phyloP scores from a whole-genome alignment of 2,329 filamentous ascomycete species.

The Hawksworthiomyces lignivorus region DNA sequence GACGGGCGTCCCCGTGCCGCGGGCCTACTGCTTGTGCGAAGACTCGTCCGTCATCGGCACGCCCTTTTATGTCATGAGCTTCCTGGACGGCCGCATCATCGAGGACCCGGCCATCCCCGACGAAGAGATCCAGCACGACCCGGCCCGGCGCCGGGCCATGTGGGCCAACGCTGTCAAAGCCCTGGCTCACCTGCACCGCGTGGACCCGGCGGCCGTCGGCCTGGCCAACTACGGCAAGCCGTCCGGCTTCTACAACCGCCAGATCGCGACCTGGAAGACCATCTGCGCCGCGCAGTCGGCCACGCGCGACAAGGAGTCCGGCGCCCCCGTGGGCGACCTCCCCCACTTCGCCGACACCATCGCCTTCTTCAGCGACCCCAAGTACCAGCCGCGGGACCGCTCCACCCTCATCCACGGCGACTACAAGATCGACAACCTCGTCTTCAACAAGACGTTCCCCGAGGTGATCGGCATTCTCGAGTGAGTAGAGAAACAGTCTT shows the following conservation, averaged over 20 bases:
- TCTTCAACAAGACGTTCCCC: slow-evolving; percentile 84
- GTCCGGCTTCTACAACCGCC: slow-evolving; percentile 74
- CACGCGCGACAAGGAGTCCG: slow-evolving; percentile 68
- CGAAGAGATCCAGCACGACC: slow-evolving; percentile 28
- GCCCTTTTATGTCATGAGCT: slow-evolving; percentile 96
- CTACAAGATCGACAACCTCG: slow-evolving; percentile 88
- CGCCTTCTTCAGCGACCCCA: slow-evolving; percentile 63
- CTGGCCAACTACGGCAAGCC: slow-evolving; percentile 66
- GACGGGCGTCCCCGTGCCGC: slow-evolving; percentile 81
- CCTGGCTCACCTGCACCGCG: slow-evolving; percentile 75
- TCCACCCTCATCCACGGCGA: slow-evolving; percentile 84
- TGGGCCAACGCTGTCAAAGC: slow-evolving; percentile 81
- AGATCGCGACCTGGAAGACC: slow-evolving; percentile 73
- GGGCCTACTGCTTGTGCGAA: slow-evolving; percentile 77
- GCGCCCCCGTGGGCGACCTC: slow-evolving; percentile 68
- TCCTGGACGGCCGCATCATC: slow-evolving; percentile 87
- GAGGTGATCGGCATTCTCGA: slow-evolving; percentile 89
- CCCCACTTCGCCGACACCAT: slow-evolving; percentile 78
- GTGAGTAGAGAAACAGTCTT: slow-evolving; percentile 43
- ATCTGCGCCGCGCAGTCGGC: slow-evolving; percentile 73
- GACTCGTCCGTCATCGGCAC: slow-evolving; percentile 75
- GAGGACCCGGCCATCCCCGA: slow-evolving; percentile 78
- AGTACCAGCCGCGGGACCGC: slow-evolving; percentile 66
- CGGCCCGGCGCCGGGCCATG: slow-evolving; percentile 56
- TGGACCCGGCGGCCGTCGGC: slow-evolving; percentile 58